These are phyloP conservation scores for Mychonastes homosphaera DNA, from an alignment of 139 green algal species.

Conservation along the genomic window DNA sequence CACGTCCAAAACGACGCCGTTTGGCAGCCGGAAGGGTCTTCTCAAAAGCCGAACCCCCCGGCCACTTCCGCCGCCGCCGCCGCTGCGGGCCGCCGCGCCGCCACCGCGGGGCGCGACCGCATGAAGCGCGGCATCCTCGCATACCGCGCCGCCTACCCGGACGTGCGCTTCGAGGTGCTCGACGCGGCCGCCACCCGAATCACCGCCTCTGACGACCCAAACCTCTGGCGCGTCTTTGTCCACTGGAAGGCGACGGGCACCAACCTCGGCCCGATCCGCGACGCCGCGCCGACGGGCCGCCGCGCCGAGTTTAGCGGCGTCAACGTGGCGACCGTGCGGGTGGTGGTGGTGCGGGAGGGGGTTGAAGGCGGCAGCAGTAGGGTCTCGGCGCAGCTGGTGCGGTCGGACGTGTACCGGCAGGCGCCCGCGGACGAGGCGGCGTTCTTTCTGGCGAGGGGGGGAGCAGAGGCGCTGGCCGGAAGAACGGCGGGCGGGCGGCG, in stretches of 20 bases:
- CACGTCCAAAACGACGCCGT: constrained; percentile 25
- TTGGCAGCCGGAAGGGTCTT: constrained; percentile 9
- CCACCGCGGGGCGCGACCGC: constrained; percentile 2
- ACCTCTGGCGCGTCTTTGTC: neutral
- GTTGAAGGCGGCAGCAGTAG: constrained; percentile 3
- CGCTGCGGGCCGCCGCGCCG: neutral
- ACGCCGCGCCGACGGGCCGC: constrained; percentile 19
- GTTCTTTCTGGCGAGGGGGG: too few species aligned
- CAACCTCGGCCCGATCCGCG: constrained; percentile 29
- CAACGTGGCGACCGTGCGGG: constrained; percentile 8
- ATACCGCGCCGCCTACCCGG: constrained; percentile 30
- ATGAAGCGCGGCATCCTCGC: constrained; percentile 33
- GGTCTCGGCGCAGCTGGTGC: too few species aligned
- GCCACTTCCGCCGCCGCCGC: neutral
- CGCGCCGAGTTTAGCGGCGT: constrained; percentile 20
- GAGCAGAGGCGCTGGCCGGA: too few species aligned
- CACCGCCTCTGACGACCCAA: too few species aligned
- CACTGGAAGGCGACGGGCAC: constrained; percentile 23
- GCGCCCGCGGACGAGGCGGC: too few species aligned
- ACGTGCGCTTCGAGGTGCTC: constrained; percentile 22
- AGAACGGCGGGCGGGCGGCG: too few species aligned
- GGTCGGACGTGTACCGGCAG: too few species aligned
- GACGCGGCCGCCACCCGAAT: too few species aligned
- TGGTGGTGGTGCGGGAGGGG: too few species aligned
- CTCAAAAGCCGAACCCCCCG: neutral